Base-by-base conservation (phyloP, 2,329 filamentous ascomycete genomes). In the Knufia fluminis region DNA sequence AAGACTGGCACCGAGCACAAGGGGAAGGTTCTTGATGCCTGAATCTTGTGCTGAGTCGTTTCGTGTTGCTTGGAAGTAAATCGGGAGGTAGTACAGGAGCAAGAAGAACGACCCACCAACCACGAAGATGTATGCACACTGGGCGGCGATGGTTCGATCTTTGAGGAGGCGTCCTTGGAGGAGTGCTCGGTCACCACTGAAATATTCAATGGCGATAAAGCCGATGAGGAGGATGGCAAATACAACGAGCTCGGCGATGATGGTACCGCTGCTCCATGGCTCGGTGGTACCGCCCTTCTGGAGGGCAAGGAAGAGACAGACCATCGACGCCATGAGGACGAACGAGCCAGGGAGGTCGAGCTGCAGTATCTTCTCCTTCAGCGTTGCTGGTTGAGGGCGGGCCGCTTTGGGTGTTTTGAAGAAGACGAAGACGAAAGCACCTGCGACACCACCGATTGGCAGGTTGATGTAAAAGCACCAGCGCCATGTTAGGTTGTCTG, bases 31-130 rank as follows among this genome's bases (percentile, higher is more conserved):
- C 28, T 63, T 59, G 10, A 75, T 60, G 3, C 71, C 71, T 1
- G 63, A 67, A 20, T 57, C 46, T 10, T 62, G 59, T 0, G 71
- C 61, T 7, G 54, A 62, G 10, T 61, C 59, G 41, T 61, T 60
- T 17, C 59, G 54, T 7, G 72, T 62, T 1, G 62, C 61, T 57
- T 76, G 72, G 60, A 76, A 75, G 55, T 72, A 75, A 28, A 75
- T 69, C 7, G 71, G 71, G 0, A 74, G 60, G 54, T 71, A 73
- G 59, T 72, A 74, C 8, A 73, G 54, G 1, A 67, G 45, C 12
- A 69, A 20, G 49, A 69, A 64, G 48, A 64, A 69, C 10, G 52
- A 44, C 8, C 68, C 66, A 2, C 56, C 57, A 17, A 63, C 54
- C 53, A 70, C 63, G 55, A 71, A 64, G 10, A 62, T 58, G 52